Conservation (phyloP, 2,329 filamentous ascomycete species). For the Neopestalotiopsis sp. region DNA sequence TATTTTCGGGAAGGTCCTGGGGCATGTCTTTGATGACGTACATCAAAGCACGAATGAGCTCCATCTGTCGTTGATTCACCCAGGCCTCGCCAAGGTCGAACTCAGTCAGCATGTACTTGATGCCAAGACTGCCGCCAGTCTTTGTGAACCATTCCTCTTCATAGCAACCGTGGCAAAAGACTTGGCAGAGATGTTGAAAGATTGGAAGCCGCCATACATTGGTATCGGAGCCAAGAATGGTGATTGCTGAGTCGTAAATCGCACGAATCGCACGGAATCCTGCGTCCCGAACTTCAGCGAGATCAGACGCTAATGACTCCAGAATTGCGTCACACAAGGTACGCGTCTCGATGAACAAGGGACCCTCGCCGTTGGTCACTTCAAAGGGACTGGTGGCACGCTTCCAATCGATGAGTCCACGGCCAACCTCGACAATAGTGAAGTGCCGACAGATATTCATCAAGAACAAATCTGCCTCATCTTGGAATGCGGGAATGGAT, state of each 20-base stretch:
- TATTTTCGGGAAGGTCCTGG: constrained; percentile 88
- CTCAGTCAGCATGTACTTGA: constrained; percentile 84
- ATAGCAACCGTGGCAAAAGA: constrained; percentile 93
- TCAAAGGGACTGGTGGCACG: constrained; percentile 81
- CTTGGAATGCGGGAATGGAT: constrained; percentile 80
- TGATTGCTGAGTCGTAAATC: constrained; percentile 76
- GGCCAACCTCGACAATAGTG: constrained; percentile 85
- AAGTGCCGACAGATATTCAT: constrained; percentile 88
- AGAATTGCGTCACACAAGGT: constrained; percentile 88
- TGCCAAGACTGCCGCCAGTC: constrained; percentile 88
- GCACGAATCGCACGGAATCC: constrained; percentile 80
- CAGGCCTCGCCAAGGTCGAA: constrained; percentile 84
- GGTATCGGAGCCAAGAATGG: constrained; percentile 78
- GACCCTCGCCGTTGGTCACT: constrained; percentile 84
- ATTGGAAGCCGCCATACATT: constrained; percentile 80
- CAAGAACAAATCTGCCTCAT: constrained; percentile 77
- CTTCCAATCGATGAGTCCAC: constrained; percentile 81
- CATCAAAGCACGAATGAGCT: constrained; percentile 89
- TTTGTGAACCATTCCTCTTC: constrained; percentile 99
- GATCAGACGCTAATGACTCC: constrained; percentile 87
- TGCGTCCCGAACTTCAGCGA: constrained; percentile 78
- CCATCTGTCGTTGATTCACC: constrained; percentile 81
- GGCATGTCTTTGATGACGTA: constrained; percentile 99
- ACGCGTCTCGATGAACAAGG: constrained; percentile 84
- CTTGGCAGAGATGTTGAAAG: constrained; percentile 81